Percentiles rank a stretch among this genome's conserved stretches.
phyloP scores from a whole-genome alignment of 2,329 filamentous ascomycete species.

The Xylaria polymorpha region DNA sequence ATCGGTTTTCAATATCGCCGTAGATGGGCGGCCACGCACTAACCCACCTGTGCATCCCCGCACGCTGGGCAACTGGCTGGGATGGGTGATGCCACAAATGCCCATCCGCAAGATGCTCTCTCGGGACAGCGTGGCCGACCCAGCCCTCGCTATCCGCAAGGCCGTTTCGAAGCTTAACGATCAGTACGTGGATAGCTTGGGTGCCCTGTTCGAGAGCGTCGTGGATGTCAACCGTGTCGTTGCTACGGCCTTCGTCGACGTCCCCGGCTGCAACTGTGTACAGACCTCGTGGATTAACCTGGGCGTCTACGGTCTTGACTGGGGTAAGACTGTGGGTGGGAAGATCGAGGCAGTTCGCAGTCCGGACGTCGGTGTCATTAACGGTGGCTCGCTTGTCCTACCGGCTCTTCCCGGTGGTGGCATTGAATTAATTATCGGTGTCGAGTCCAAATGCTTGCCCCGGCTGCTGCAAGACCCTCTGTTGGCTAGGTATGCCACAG shows the following conservation, averaged over 20 bases:
- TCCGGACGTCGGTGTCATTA: conserved; percentile 51
- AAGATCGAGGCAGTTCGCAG: conserved; percentile 49
- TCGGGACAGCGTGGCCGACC: conserved; percentile 48
- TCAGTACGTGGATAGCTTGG: conserved; percentile 49
- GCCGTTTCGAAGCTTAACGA: conserved; percentile 49
- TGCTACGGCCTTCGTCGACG: conserved; percentile 52
- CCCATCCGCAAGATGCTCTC: conserved; percentile 49
- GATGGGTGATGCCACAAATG: conserved; percentile 50
- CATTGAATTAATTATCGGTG: conserved; percentile 51
- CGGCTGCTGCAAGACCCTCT: conserved; percentile 49
- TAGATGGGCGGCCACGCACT: conserved; percentile 53
- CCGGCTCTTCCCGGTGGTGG: conserved; percentile 50
- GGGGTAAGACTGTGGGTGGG: conserved; percentile 49
- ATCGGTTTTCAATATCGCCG: conserved; percentile 54
- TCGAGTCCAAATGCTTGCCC: conserved; percentile 48
- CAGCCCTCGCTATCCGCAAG: conserved; percentile 52
- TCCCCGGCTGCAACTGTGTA: conserved; percentile 51
- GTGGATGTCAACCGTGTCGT: conserved; percentile 50
- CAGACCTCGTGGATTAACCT: conserved; percentile 52
- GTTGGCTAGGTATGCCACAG: conserved; percentile 47
- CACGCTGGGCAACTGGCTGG: conserved; percentile 55
- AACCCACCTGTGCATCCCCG: conserved; percentile 51
- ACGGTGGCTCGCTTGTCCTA: conserved; percentile 50
- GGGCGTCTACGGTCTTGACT: conserved; percentile 50
- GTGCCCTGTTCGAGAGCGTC: conserved; percentile 48